A percentile compares a stretch with the other conserved stretches of the same genome.
These are phyloP conservation scores for Penicillium ucsense DNA, from an alignment of 495 filamentous ascomycete genomes.

Conservation along the genomic window DNA sequence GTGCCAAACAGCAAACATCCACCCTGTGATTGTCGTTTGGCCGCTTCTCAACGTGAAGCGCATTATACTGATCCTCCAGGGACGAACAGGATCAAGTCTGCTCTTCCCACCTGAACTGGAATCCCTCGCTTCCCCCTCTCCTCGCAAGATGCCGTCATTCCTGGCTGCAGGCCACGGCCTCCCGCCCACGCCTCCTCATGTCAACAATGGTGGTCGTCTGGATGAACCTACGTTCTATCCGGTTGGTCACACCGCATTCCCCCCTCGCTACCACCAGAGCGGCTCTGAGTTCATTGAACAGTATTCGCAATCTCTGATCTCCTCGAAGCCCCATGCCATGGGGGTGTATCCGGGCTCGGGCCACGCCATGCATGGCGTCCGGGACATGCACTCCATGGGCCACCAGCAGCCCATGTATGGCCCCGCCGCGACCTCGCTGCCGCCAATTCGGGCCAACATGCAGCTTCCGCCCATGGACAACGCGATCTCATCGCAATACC, in stretches of 20 bases:
- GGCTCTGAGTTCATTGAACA: conserved; percentile 43
- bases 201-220: conserved; percentile 30
- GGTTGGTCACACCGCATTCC: conserved; percentile 31
- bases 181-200: conserved; percentile 37
- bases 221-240: conserved; percentile 36
- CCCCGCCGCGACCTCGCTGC: conserved; percentile 26
- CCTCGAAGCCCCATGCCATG: conserved; percentile 33
- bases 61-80: conserved; percentile 10
- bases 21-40: background rate
- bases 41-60: conserved; percentile 1
- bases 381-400: conserved; percentile 23
- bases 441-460: conserved; percentile 34
- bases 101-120: conserved; percentile 33
- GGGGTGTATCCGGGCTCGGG: conserved; percentile 24
- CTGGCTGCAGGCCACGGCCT: conserved; percentile 36
- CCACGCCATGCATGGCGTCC: conserved; percentile 22
- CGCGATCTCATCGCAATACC: conserved; percentile 34
- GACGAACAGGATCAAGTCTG: conserved; percentile 14
- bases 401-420: conserved; percentile 35
- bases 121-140: conserved; percentile 4
- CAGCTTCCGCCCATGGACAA: conserved; percentile 37
- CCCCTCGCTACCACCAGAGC: conserved; percentile 37
- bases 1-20: too few relatives aligned
- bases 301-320: conserved; percentile 37
- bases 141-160: conserved; percentile 36